Percentiles rank a stretch among this genome's conserved stretches.
phyloP scores from a whole-genome alignment of 306 rosid genomes.

The Styphnolobium japonicum region DNA sequence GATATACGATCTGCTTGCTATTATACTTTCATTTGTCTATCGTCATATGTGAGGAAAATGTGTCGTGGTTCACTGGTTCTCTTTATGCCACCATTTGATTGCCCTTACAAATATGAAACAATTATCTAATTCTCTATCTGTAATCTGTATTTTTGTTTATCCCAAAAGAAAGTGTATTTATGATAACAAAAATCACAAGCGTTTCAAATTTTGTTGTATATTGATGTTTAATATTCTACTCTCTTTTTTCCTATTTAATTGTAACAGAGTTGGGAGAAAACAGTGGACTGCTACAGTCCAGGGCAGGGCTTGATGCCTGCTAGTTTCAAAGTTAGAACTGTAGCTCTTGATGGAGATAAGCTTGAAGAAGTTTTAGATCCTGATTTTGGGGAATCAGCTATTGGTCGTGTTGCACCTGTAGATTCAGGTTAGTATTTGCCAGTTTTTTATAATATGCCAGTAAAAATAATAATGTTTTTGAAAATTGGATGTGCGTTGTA shows the following conservation, averaged over 20 bases:
- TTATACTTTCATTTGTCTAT: too few species aligned
- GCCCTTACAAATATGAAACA: too few species aligned
- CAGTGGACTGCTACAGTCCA: constrained; percentile 91
- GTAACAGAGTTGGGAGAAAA: constrained; percentile 90
- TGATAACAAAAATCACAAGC: background rate
- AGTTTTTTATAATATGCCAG: constrained; percentile 1
- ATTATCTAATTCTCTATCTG: background rate
- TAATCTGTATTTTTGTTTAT: background rate
- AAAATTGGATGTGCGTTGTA: background rate
- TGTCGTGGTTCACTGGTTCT: too few species aligned
- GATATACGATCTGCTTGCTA: too few species aligned
- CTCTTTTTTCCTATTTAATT: background rate
- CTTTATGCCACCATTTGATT: too few species aligned
- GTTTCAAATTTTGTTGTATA: background rate
- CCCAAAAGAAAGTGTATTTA: background rate
- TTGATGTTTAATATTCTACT: background rate
- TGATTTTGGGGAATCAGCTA: constrained; percentile 96
- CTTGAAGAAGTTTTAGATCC: constrained; percentile 88
- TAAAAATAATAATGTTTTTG: background rate
- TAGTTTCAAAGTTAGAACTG: constrained; percentile 78
- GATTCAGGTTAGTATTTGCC: constrained; percentile 69
- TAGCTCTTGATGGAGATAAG: constrained; percentile 62
- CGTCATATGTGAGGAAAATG: too few species aligned
- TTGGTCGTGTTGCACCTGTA: constrained; percentile 99
- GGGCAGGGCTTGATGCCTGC: constrained; percentile 98